Evolutionary conservation across 176 grass and related monocot species (phyloP).

Genomic region (Leersia perrieri): DNA sequence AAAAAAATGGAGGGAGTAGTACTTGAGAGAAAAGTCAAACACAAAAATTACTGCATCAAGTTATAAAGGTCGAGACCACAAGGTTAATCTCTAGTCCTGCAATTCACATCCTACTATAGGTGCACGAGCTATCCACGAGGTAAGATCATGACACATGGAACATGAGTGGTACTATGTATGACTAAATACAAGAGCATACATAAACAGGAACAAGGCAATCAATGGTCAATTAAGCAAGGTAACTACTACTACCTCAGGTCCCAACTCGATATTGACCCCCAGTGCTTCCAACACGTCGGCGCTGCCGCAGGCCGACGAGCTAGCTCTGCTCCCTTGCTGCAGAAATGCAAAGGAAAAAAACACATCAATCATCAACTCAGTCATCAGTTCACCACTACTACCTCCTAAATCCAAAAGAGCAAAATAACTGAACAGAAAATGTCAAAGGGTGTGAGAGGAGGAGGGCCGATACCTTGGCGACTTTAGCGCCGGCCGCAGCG

Average conservation of each 20-base stretch:
- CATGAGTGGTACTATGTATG: neutral
- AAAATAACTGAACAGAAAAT: neutral
- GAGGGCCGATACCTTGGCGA: slow-evolving; percentile 61
- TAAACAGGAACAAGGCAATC: neutral
- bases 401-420: neutral
- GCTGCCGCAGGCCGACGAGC: slow-evolving; percentile 94
- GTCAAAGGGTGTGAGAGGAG: neutral
- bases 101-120: neutral
- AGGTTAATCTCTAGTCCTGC: too few species aligned
- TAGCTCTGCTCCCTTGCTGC: slow-evolving; percentile 95
- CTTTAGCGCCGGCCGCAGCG: slow-evolving; percentile 76
- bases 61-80: neutral
- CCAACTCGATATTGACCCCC: slow-evolving; percentile 82
- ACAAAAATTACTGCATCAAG: neutral
- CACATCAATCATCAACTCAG: too few species aligned
- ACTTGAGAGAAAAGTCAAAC: neutral
- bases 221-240: neutral
- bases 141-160: neutral
- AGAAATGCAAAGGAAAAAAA: neutral
- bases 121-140: neutral
- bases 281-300: slow-evolving; percentile 86
- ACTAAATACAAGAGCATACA: neutral
- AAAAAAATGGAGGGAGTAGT: too few species aligned
- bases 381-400: neutral
- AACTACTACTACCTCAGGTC: slow-evolving; percentile 68